These are phyloP conservation scores for Royoungia palumana DNA, from an alignment of 768 basidiomycete species.

Conservation along the genomic window DNA sequence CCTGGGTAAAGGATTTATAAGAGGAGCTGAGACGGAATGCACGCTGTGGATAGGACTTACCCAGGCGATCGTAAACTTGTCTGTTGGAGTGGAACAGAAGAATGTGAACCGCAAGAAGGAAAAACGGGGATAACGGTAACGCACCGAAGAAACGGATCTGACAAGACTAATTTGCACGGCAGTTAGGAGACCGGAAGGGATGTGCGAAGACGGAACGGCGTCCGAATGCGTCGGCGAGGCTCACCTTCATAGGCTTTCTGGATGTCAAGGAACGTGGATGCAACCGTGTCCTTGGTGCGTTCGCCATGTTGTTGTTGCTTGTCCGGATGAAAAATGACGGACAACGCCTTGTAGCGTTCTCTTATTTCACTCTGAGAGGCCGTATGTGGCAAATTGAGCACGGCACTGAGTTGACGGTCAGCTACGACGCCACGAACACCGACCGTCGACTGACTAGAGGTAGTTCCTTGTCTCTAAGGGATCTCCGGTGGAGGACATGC, in stretches of 20 bases:
- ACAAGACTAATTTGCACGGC: constrained; percentile 48
- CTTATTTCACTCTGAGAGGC: constrained; percentile 70
- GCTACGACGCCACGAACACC: background rate
- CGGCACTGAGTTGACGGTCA: constrained; percentile 36
- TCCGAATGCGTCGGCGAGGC: constrained; percentile 6
- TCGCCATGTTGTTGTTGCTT: constrained; percentile 71
- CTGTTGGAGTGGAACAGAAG: constrained; percentile 33
- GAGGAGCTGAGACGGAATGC: constrained; percentile 2
- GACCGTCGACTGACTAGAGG: constrained; percentile 27
- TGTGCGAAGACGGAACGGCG: background rate
- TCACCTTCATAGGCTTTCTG: constrained; percentile 82
- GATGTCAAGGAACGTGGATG: constrained; percentile 66
- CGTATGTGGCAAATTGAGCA: constrained; percentile 65
- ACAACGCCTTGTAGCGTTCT: constrained; percentile 67
- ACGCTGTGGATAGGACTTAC: constrained; percentile 32
- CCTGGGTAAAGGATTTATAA: constrained; percentile 25
- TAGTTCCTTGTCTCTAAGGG: constrained; percentile 19
- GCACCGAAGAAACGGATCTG: constrained; percentile 68
- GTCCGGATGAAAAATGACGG: constrained; percentile 83
- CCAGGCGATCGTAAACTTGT: constrained; percentile 73
- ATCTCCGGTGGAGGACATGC: constrained; percentile 6
- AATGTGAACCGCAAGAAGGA: constrained; percentile 4
- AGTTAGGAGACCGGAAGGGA: constrained; percentile 10
- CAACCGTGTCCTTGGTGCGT: constrained; percentile 53
- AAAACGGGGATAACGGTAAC: constrained; percentile 14